Evolutionary conservation across 140 eudicot species (phyloP), one percentile per base, ranked within the genome.

Genomic region (Oenanthe javanica): DNA sequence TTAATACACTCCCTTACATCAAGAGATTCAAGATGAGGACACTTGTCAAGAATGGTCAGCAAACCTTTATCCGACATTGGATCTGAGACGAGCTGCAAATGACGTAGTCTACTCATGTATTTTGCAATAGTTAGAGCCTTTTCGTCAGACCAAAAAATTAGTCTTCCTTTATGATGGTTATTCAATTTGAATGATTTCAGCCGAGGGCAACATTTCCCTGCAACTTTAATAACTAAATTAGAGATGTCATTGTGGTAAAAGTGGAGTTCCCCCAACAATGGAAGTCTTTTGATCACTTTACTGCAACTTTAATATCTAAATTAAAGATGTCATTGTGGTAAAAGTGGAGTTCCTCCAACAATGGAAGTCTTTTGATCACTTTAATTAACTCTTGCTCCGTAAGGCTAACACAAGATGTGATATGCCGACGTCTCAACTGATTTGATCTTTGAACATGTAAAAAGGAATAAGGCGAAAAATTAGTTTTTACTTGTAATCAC

Each of bases 1-100:
- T 82, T 79, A 50, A 38, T 75, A 81, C 94, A 90, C 83, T 75
- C 74, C 25, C 94, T 83, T 23, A 91, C 71, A 51, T 89, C 94
- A 72, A 91, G 91, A 5, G 88, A 87, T 85, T 87, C 94, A n/a
- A 89, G 87, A 64, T 80, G 85, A n/a, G 87, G 86, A 77, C 97
- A 91, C 52, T 84, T 83, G 74, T 82, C 84, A 40, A 91, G 89
- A 73, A 91, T 86, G 55, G 92, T 87, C 80, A 80, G 76, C 45
- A 89, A 69, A 7, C 97, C 94, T 5, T 78, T 80, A 23, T 88
- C 83, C 67, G 91, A 76, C 90, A 91, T 78, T 21, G 43, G 57
- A 46, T 75, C 82, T 21, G 91, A 94, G 48, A 89, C 38, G 23
- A 91, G 74, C 66, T 89, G 94, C 48, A 89, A 84, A 81, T 85